Conservation (phyloP, 2,329 filamentous ascomycete genomes). For the Colletotrichum noveboracense region DNA sequence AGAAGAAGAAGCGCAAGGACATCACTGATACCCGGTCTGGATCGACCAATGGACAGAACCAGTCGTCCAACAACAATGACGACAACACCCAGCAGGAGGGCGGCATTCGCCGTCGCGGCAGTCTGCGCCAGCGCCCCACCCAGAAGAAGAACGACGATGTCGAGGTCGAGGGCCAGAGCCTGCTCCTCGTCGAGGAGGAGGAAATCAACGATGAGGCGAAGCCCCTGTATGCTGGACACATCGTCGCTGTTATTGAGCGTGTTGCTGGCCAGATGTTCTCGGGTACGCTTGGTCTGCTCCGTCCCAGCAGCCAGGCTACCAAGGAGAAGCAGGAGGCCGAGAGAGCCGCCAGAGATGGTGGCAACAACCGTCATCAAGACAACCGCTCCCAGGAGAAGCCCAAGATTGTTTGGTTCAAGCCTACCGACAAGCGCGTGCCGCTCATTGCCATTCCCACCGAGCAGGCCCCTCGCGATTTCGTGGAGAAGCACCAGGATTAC, state of each 20-base stretch:
- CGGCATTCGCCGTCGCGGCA: slow-evolving; percentile 89
- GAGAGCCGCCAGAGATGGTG: slow-evolving; percentile 86
- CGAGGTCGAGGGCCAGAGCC: slow-evolving; percentile 95
- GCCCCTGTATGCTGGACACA: slow-evolving; percentile 93
- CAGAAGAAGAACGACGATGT: slow-evolving; percentile 99
- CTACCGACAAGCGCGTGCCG: slow-evolving; percentile 97
- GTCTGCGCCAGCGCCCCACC: slow-evolving; percentile 92
- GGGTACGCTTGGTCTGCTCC: slow-evolving; percentile 89
- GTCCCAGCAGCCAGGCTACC: slow-evolving; percentile 96
- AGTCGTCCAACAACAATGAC: slow-evolving; percentile 66
- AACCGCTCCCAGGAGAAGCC: slow-evolving; percentile 92
- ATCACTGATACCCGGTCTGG: slow-evolving; percentile 89
- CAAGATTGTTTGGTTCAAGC: slow-evolving; percentile 99
- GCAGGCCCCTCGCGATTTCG: slow-evolving; percentile 95
- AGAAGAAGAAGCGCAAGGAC: slow-evolving; percentile 99
- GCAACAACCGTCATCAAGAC: slow-evolving; percentile 72
- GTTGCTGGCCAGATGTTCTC: slow-evolving; percentile 99
- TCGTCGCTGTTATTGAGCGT: slow-evolving; percentile 96
- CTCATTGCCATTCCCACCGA: slow-evolving; percentile 98
- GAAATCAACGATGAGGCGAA: slow-evolving; percentile 99
- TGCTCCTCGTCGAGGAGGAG: slow-evolving; percentile 96
- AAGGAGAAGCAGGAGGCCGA: slow-evolving; percentile 99
- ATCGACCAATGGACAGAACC: slow-evolving; percentile 74
- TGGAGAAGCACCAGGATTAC: slow-evolving; percentile 98
- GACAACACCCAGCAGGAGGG: slow-evolving; percentile 74